Base-by-base conservation (phyloP, 1,139 yeast species). In the Diutina mesorugosa region DNA sequence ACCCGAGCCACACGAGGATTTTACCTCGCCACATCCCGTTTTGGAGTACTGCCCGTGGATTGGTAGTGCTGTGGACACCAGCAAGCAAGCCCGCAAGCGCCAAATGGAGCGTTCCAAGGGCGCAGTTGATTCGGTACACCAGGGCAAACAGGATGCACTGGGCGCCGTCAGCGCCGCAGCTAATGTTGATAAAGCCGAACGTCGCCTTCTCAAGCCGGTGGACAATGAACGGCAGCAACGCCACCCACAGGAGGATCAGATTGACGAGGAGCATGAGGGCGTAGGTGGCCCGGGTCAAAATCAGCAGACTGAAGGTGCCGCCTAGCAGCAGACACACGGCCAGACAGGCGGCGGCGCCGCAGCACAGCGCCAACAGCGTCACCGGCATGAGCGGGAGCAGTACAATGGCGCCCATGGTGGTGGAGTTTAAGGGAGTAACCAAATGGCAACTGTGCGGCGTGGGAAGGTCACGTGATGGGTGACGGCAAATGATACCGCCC, bases 141-240 rank as follows among this genome's bases (percentile, higher is more conserved):
- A 96, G 91, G 21, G 91, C 89, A 70, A 93, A 95, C 57, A 97
- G 95, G 52, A 83, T 83, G 72, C 99, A 95, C 64, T 90, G 90
- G 52, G 85, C 85, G 9, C 93, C 95, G 55, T 85, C 84, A 61
- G 97, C 90, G 10, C 83, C 83, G 61, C 79, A 74, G 59, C 73
- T 72, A 61, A 71, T 74, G 57, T 85, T 85, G 60, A 85, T 79
- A 61, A 81, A 80, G 50, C 90, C 89, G 69, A 85, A 79, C 0
- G 90, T 78, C 9, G 93, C 78, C 60, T 80, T 79, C 60, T 88
- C 96, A 10, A 93, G 80, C 69, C 88, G 82, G 59, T 82, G 78
- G 35, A 87, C 79, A 2, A 95, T 84, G 69, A 89, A 87, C 60
- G 90, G 91, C 28, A 96, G 84, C 59, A 95, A 79, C 72, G 90